A percentile compares a stretch with the other conserved stretches of the same genome.
Evolutionary conservation across 192 early-diverging fungal genomes (phyloP).

Genomic region (Coemansia sp.): DNA sequence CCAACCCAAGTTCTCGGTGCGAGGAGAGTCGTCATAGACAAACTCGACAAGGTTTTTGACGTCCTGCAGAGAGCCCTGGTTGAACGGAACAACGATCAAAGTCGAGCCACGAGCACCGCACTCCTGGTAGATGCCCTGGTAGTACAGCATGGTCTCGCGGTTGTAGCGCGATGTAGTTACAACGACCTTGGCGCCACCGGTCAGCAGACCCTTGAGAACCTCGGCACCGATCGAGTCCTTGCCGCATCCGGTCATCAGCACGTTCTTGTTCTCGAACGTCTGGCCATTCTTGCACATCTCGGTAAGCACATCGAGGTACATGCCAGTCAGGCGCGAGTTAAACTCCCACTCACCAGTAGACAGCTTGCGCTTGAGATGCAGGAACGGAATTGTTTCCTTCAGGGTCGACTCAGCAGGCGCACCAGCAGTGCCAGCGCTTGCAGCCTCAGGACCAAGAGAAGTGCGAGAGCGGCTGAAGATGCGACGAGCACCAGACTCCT

Average conservation of each 20-base stretch:
- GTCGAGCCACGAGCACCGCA: slow-evolving; percentile 84
- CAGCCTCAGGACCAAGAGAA: slow-evolving; percentile 18
- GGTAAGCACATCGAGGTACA: slow-evolving; percentile 79
- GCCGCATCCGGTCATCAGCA: slow-evolving; percentile 89
- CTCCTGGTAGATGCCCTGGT: slow-evolving; percentile 85
- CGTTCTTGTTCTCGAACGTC: slow-evolving; percentile 82
- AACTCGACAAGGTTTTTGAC: slow-evolving; percentile 80
- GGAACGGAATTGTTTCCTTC: slow-evolving; percentile 73
- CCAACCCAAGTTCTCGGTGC: slow-evolving; percentile 72
- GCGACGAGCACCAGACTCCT: slow-evolving; percentile 56
- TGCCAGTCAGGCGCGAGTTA: slow-evolving; percentile 71
- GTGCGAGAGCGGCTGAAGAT: slow-evolving; percentile 47
- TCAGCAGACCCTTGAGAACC: slow-evolving; percentile 85
- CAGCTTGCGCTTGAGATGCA: slow-evolving; percentile 73
- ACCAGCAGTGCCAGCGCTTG: slow-evolving; percentile 1
- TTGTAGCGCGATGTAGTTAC: slow-evolving; percentile 94
- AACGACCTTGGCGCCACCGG: slow-evolving; percentile 72
- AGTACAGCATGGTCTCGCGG: slow-evolving; percentile 81
- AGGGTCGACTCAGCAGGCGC: slow-evolving; percentile 24
- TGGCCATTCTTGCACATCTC: slow-evolving; percentile 80
- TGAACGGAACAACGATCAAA: slow-evolving; percentile 95
- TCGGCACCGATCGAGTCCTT: slow-evolving; percentile 90
- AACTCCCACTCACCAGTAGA: slow-evolving; percentile 77
- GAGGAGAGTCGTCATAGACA: slow-evolving; percentile 77
- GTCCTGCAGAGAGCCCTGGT: slow-evolving; percentile 88